Conservation (phyloP, 148 eudicot genomes). For the Vaccinium myrtillus region DNA sequence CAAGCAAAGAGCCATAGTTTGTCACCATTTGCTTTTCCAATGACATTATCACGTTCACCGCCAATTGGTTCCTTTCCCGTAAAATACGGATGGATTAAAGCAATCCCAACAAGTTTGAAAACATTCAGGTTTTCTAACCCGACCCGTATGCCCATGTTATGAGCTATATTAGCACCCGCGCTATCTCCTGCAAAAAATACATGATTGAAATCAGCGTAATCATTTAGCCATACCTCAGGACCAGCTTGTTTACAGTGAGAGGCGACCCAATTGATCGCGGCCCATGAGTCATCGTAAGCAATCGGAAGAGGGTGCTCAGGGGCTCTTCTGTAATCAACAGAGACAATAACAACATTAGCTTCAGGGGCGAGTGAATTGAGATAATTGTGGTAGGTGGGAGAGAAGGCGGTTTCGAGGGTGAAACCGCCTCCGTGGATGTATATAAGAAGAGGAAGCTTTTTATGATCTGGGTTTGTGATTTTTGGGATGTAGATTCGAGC, state of each 20-base stretch:
- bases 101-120: slow-evolving; percentile 23
- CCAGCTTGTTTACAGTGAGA: slow-evolving; percentile 31
- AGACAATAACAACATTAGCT: slow-evolving; percentile 28
- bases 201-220: slow-evolving; percentile 29
- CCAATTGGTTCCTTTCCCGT: slow-evolving; percentile 11
- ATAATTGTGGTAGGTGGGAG: slow-evolving; percentile 19
- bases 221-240: slow-evolving; percentile 42
- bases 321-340: slow-evolving; percentile 53
- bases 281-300: slow-evolving; percentile 52
- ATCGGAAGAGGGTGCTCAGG: slow-evolving; percentile 54
- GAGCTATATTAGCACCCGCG: slow-evolving; percentile 52
- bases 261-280: slow-evolving; percentile 42
- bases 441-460: slow-evolving; percentile 43
- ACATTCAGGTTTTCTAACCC: neutral
- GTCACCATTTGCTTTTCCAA: neutral
- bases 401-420: slow-evolving; percentile 27
- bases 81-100: slow-evolving; percentile 43
- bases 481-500: slow-evolving; percentile 49
- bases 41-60: neutral
- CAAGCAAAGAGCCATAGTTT: slow-evolving; percentile 22
- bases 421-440: slow-evolving; percentile 66
- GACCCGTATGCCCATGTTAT: slow-evolving; percentile 34
- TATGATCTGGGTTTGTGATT: neutral
- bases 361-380: slow-evolving; percentile 23
- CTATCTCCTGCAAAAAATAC: slow-evolving; percentile 53